Percentiles rank a stretch among this genome's conserved stretches.
Conservation (phyloP, 2,329 filamentous ascomycete genomes). For the Colletotrichum falcatum region DNA sequence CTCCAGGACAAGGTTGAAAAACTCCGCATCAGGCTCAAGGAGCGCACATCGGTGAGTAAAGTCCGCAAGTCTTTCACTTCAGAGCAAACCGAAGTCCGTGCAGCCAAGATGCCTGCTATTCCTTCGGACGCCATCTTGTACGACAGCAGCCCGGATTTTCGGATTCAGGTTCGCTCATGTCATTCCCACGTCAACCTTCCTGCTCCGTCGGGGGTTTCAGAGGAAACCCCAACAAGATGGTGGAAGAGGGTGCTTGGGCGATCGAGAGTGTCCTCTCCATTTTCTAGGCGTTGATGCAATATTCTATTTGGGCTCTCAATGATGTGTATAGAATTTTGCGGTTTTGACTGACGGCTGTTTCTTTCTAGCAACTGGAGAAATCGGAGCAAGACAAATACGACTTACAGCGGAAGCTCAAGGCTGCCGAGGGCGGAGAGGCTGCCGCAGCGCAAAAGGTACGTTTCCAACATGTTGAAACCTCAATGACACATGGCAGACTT, state of each 20-base stretch:
- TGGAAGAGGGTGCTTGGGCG: constrained; percentile 15
- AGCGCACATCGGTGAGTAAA: constrained; percentile 69
- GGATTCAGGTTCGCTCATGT: constrained; percentile 8
- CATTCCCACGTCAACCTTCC: constrained; percentile 5
- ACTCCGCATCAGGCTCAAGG: constrained; percentile 65
- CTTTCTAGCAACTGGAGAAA: constrained; percentile 67
- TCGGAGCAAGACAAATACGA: constrained; percentile 68
- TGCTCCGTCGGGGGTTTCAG: not conserved
- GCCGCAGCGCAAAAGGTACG: constrained; percentile 66
- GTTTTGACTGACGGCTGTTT: constrained; percentile 43
- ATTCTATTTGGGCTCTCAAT: not conserved
- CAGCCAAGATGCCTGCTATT: not conserved
- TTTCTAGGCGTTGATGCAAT: constrained; percentile 4
- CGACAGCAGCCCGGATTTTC: constrained; percentile 27
- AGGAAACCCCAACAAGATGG: constrained; percentile 15
- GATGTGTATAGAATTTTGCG: not conserved
- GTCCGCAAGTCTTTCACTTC: constrained; percentile 21
- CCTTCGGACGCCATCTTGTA: constrained; percentile 25
- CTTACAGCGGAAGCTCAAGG: constrained; percentile 66
- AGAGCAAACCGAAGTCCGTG: not conserved
- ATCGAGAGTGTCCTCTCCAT: not conserved
- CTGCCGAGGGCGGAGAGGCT: constrained; percentile 61
- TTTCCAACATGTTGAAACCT: constrained; percentile 37
- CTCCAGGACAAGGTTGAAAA: constrained; percentile 68
- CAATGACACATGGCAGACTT: not conserved